Conservation (phyloP, 768 basidiomycete species). For the Podaxis pistillaris region DNA sequence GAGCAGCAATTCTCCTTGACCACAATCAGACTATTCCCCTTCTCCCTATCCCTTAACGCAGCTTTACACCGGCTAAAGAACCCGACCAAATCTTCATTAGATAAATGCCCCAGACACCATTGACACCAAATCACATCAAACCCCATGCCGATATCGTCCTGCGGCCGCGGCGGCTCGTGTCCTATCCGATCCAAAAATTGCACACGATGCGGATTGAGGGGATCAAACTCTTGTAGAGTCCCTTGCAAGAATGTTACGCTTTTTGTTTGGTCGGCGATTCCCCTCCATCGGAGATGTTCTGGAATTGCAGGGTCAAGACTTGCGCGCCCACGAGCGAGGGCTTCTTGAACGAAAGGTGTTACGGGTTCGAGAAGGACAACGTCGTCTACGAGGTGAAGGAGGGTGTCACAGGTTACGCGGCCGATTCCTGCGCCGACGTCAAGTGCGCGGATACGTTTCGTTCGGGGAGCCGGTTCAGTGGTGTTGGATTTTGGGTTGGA, state of each 20-base stretch:
- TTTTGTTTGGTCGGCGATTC: conserved; percentile 58
- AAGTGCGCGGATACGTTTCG: conserved; percentile 55
- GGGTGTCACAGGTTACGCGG: conserved; percentile 83
- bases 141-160: conserved; percentile 48
- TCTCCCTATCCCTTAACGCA: conserved; percentile 47
- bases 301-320: conserved; percentile 25
- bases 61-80: conserved; percentile 68
- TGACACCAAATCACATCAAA: conserved; percentile 97
- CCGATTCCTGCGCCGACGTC: conserved; percentile 96
- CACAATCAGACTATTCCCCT: conserved; percentile 61
- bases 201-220: conserved; percentile 44
- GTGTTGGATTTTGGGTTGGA: conserved; percentile 26
- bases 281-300: conserved; percentile 52
- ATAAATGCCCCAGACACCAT: conserved; percentile 93
- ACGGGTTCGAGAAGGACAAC: conserved; percentile 93
- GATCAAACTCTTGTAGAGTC: conserved; percentile 82
- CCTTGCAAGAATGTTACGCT: conserved; percentile 80
- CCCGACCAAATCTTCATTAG: conserved; percentile 68
- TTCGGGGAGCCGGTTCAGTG: conserved; percentile 25
- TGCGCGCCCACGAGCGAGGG: conserved; percentile 40
- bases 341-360: conserved; percentile 70
- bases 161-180: conserved; percentile 41
- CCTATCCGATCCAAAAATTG: conserved; percentile 68
- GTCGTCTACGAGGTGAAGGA: conserved; percentile 85
- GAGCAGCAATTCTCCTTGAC: conserved; percentile 91